A percentile compares a stretch with the other conserved stretches of the same genome.
Evolutionary conservation across 257 asterid genomes (phyloP).

Genomic region (Fraxinus cuspidata): DNA sequence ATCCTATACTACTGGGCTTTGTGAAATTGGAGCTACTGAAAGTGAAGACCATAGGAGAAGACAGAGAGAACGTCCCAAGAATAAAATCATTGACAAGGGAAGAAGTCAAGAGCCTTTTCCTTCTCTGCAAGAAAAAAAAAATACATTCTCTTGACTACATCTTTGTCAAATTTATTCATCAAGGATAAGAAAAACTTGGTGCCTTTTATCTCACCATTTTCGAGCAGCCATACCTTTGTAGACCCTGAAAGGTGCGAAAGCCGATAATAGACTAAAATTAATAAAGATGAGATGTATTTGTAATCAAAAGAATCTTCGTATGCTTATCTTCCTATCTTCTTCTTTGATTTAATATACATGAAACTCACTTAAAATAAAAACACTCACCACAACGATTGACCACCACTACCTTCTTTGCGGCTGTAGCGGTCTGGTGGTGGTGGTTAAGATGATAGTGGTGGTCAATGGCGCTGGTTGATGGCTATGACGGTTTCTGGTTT

Average conservation of each 20-base stretch:
- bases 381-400: no score
- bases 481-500: no score
- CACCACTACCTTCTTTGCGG: no score
- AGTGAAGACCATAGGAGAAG: slow-evolving; percentile 74
- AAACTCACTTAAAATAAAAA: slow-evolving; percentile 8
- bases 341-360: neutral
- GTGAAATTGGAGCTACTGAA: slow-evolving; percentile 31
- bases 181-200: neutral
- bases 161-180: neutral
- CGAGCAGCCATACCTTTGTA: slow-evolving; percentile 88
- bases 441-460: no score
- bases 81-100: slow-evolving; percentile 57
- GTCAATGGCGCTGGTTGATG: no score
- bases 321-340: neutral
- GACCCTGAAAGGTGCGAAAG: slow-evolving; percentile 95
- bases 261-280: slow-evolving; percentile 69
- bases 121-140: slow-evolving; percentile 33
- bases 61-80: slow-evolving; percentile 79
- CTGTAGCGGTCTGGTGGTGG: no score
- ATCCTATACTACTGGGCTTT: slow-evolving; percentile 39
- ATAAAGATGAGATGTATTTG: slow-evolving; percentile 71
- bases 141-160: neutral
- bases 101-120: slow-evolving; percentile 77
- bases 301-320: slow-evolving; percentile 1
- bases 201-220: slow-evolving; percentile 51